A percentile compares a stretch with the other conserved stretches of the same genome.
Conservation (phyloP, 2,329 filamentous ascomycete genomes). For the Arachnomyces sp. region DNA sequence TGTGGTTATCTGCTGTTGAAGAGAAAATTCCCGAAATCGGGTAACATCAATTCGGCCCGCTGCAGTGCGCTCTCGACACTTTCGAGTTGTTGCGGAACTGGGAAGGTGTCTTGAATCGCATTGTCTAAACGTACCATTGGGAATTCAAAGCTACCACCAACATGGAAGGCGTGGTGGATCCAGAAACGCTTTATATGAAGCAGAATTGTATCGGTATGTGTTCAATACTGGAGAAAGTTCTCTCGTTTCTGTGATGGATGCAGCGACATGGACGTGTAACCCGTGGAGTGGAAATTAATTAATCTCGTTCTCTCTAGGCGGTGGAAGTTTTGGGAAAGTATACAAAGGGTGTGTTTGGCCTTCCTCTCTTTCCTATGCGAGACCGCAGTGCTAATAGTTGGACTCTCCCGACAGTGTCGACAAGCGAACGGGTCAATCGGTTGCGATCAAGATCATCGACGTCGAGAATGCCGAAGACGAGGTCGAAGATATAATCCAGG, state of each 20-base stretch:
- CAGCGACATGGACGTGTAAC: not conserved
- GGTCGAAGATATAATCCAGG: slow-evolving; percentile 98
- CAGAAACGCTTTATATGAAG: slow-evolving; percentile 86
- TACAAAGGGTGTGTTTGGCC: slow-evolving; percentile 71
- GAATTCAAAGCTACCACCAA: slow-evolving; percentile 9
- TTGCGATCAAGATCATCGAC: slow-evolving; percentile 97
- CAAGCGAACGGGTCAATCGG: slow-evolving; percentile 82
- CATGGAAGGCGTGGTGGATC: slow-evolving; percentile 58
- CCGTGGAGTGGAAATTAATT: slow-evolving; percentile 16
- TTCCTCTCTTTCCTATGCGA: slow-evolving; percentile 2
- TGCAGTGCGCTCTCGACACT: no score
- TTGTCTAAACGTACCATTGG: no score
- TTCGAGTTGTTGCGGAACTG: no score
- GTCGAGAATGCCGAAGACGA: slow-evolving; percentile 99
- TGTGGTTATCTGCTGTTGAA: no score
- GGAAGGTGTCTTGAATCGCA: no score
- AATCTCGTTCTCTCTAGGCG: slow-evolving; percentile 48
- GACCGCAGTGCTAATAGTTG: slow-evolving; percentile 3
- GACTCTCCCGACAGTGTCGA: slow-evolving; percentile 59
- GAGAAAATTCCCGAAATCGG: no score
- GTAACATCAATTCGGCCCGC: no score
- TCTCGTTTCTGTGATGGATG: slow-evolving; percentile 6
- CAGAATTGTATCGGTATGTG: slow-evolving; percentile 73
- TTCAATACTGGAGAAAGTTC: no score
- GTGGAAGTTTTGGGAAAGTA: slow-evolving; percentile 96